phyloP scores from a whole-genome alignment of 768 basidiomycete genomes.

The Baorangia bicolor region DNA sequence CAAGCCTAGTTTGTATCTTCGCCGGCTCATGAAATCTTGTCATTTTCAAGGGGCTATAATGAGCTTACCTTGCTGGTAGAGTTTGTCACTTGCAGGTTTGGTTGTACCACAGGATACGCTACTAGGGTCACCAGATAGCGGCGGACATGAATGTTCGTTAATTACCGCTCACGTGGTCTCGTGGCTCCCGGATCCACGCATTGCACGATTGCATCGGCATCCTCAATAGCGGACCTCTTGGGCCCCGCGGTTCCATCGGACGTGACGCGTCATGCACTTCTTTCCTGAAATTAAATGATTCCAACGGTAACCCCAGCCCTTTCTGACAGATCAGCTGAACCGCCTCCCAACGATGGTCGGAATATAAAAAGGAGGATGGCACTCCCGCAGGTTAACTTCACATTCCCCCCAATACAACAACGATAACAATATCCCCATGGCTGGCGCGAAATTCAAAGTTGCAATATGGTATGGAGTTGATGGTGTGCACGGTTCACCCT shows the following conservation, averaged over 20 bases:
- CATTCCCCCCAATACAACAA: not conserved
- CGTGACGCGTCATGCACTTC: not conserved
- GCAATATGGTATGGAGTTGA: constrained; percentile 25
- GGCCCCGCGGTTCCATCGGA: constrained; percentile 26
- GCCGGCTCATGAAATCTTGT: not conserved
- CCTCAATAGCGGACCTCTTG: not conserved
- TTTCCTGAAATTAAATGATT: constrained; percentile 4
- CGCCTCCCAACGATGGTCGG: too few species aligned
- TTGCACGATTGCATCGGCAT: constrained; percentile 27
- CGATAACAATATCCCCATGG: constrained; percentile 5
- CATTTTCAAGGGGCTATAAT: not conserved
- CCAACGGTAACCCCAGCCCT: not conserved
- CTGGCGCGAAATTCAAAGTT: constrained; percentile 25
- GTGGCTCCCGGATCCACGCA: not conserved
- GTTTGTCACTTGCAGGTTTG: not conserved
- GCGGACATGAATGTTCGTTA: not conserved
- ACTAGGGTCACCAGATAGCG: not conserved
- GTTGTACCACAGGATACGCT: not conserved
- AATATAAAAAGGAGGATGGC: not conserved
- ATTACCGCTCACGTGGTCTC: not conserved
- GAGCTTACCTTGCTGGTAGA: not conserved
- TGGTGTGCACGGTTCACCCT: not conserved
- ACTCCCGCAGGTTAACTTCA: not conserved
- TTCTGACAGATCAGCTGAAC: not conserved
- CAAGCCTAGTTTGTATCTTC: not conserved